Evolutionary conservation across 768 basidiomycete genomes (phyloP).

Genomic region (Cystoderma amianthinum): DNA sequence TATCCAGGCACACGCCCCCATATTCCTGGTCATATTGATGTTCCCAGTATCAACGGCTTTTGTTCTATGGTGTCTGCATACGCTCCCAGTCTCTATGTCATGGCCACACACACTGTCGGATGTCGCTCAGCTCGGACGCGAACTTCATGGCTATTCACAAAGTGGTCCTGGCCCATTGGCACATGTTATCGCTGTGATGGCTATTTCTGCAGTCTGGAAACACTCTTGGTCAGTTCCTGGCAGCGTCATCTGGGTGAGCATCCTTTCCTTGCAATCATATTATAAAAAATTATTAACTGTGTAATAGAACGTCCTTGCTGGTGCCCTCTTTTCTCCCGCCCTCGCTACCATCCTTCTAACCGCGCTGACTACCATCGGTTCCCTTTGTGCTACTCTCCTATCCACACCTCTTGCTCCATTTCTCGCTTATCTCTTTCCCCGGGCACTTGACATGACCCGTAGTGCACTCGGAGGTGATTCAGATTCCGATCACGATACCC

Average conservation of each 20-base stretch:
- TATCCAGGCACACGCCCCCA: conserved; percentile 29
- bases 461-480: conserved; percentile 69
- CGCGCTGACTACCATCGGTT: conserved; percentile 81
- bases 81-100: conserved; percentile 68
- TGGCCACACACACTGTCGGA: conserved; percentile 77
- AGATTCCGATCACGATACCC: conserved; percentile 30
- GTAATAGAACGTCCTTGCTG: conserved; percentile 79
- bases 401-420: conserved; percentile 81
- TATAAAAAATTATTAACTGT: conserved; percentile 4
- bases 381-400: conserved; percentile 73
- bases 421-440: conserved; percentile 75
- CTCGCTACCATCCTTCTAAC: conserved; percentile 80
- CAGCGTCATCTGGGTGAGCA: conserved; percentile 80
- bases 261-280: conserved; percentile 8
- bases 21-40: conserved; percentile 40
- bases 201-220: conserved; percentile 86
- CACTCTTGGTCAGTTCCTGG: conserved; percentile 98
- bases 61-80: conserved; percentile 65
- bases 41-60: conserved; percentile 65
- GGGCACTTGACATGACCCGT: conserved; percentile 80
- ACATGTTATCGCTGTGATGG: conserved; percentile 80
- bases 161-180: conserved; percentile 54
- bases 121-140: conserved; percentile 66
- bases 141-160: conserved; percentile 74
- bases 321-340: conserved; percentile 78